Evolutionary conservation across 305 asterid genomes (phyloP).

Genomic region (Rubia balearica): DNA sequence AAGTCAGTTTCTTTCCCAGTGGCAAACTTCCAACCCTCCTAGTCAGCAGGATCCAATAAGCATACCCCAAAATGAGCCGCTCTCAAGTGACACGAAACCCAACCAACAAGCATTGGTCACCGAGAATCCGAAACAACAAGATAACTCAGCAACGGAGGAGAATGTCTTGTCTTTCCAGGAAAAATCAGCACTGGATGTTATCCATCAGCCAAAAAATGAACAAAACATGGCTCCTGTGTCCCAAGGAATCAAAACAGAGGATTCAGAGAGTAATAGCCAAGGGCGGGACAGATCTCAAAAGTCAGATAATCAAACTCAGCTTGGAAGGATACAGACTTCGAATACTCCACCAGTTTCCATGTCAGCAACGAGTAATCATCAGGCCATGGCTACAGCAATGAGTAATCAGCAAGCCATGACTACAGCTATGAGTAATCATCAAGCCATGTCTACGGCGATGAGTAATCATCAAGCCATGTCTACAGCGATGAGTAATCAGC

Average conservation of each 20-base stretch:
- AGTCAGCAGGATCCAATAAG: slow-evolving; percentile 37
- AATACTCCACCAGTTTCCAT: slow-evolving; percentile 6
- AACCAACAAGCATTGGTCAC: slow-evolving; percentile 1
- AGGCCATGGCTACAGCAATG: background rate
- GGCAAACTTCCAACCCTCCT: slow-evolving; percentile 46
- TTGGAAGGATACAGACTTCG: slow-evolving; percentile 13
- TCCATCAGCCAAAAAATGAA: slow-evolving; percentile 5
- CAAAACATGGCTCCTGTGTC: slow-evolving; percentile 10
- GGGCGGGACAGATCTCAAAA: slow-evolving; percentile 11
- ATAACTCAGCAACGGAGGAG: slow-evolving; percentile 2
- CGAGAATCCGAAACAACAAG: slow-evolving; percentile 13
- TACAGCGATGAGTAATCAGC: slow-evolving; percentile 12
- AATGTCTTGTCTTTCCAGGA: background rate
- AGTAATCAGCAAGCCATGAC: slow-evolving; percentile 21
- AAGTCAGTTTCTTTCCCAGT: slow-evolving; percentile 49
- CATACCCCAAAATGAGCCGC: slow-evolving; percentile 6
- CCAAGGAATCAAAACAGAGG: slow-evolving; percentile 9
- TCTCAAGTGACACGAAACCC: slow-evolving; percentile 1
- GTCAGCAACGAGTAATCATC: slow-evolving; percentile 15
- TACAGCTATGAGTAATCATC: slow-evolving; percentile 37
- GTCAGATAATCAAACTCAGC: slow-evolving; percentile 13
- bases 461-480: slow-evolving; percentile 20
- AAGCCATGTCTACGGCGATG: slow-evolving; percentile 13
- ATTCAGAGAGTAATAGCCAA: slow-evolving; percentile 6
- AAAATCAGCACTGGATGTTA: slow-evolving; percentile 4